Conservation (phyloP, 768 basidiomycete genomes). For the Tylopilus plumbeoviolaceoides region DNA sequence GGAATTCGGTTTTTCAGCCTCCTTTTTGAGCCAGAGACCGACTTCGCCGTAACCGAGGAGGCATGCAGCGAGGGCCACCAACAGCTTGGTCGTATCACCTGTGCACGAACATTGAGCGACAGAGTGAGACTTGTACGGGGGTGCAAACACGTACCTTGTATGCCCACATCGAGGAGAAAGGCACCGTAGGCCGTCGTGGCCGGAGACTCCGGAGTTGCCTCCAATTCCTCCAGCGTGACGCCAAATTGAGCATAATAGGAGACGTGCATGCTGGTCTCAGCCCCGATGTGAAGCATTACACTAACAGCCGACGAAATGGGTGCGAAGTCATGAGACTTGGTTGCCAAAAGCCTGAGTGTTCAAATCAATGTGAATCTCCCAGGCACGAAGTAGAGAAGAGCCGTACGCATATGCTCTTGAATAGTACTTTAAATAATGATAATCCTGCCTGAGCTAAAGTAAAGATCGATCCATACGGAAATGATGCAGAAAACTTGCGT, state of each 20-base stretch:
- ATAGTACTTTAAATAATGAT: conserved; percentile 79
- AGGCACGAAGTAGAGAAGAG: background rate
- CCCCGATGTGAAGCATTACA: conserved; percentile 59
- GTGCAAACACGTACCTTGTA: conserved; percentile 34
- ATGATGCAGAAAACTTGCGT: conserved; percentile 14
- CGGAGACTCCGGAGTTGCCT: conserved; percentile 57
- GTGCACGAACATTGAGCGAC: background rate
- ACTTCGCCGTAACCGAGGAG: conserved; percentile 91
- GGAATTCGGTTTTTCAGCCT: conserved; percentile 38
- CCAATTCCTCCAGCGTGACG: conserved; percentile 56
- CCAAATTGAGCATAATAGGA: conserved; percentile 70
- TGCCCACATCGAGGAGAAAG: conserved; percentile 75
- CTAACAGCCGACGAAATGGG: conserved; percentile 60
- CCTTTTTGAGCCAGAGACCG: conserved; percentile 73
- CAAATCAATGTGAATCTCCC: background rate
- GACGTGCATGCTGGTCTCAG: conserved; percentile 71
- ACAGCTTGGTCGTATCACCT: conserved; percentile 68
- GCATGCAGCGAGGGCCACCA: conserved; percentile 84
- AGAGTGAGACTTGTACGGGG: background rate
- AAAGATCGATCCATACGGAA: background rate
- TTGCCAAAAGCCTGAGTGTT: conserved; percentile 58
- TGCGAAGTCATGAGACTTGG: conserved; percentile 66
- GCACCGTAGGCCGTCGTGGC: conserved; percentile 84
- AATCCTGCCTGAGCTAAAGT: conserved; percentile 61
- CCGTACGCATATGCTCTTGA: conserved; percentile 72